Evolutionary conservation across 164 flowering plant genomes (phyloP).

Genomic region (Protea cynaroides): DNA sequence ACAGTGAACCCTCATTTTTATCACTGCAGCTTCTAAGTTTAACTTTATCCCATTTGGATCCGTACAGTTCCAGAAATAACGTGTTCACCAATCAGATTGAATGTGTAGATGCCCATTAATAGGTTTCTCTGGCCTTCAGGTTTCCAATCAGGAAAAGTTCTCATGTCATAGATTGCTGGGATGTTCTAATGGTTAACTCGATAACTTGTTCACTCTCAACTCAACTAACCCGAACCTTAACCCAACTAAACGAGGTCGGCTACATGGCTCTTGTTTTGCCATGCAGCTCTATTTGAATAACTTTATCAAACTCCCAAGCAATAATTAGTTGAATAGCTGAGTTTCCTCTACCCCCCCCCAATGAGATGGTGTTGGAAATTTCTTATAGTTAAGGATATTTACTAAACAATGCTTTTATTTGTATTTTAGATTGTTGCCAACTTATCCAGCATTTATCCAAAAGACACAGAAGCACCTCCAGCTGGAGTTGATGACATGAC

Average conservation of each 20-base stretch:
- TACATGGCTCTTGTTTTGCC: too few species aligned
- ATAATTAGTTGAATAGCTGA: background rate
- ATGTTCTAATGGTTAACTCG: background rate
- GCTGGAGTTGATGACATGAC: slow-evolving; percentile 1
- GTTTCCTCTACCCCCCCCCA: too few species aligned
- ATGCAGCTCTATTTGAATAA: too few species aligned
- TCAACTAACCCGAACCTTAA: too few species aligned
- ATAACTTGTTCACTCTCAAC: background rate
- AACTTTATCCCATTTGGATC: background rate
- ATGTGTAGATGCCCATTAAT: background rate
- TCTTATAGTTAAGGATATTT: background rate
- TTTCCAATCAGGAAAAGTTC: background rate
- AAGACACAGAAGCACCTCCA: background rate
- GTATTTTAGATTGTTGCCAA: background rate
- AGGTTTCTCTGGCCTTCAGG: background rate
- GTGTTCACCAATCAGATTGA: background rate
- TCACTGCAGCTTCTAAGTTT: background rate
- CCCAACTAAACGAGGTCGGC: too few species aligned
- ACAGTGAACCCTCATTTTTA: background rate
- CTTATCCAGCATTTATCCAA: background rate
- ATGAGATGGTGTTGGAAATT: background rate
- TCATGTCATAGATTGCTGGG: background rate
- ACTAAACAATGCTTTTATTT: background rate
- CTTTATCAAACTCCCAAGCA: background rate
- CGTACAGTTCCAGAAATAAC: background rate